Conservation (phyloP, 129 eudicot genomes). For the Centella asiatica region DNA sequence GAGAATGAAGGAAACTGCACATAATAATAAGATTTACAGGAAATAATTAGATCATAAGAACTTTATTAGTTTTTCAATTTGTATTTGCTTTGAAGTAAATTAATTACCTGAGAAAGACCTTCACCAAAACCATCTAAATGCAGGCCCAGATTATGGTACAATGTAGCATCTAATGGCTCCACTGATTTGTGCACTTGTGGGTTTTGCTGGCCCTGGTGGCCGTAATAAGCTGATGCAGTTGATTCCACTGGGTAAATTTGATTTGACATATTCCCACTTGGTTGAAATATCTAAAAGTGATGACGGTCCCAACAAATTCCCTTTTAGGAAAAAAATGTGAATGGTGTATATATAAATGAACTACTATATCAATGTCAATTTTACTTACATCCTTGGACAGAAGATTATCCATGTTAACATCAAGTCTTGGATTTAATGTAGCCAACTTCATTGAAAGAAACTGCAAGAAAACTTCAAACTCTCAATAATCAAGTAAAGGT, state of each 20-base stretch:
- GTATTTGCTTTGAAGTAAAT: not conserved
- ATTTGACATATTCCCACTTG: slow-evolving; percentile 40
- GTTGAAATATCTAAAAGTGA: slow-evolving; percentile 42
- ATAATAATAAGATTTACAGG: not conserved
- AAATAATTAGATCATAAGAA: not conserved
- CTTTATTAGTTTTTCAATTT: no score
- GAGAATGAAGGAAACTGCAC: slow-evolving; percentile 50
- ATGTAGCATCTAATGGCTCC: slow-evolving; percentile 42
- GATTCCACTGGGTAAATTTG: slow-evolving; percentile 55
- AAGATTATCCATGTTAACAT: slow-evolving; percentile 43
- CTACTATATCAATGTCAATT: not conserved
- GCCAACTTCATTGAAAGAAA: slow-evolving; percentile 89
- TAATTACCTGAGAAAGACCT: slow-evolving; percentile 52
- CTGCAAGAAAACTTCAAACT: slow-evolving; percentile 26
- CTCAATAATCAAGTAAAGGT: not conserved
- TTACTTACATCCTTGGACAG: slow-evolving; percentile 69
- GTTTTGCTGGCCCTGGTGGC: slow-evolving; percentile 37
- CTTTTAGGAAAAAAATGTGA: not conserved
- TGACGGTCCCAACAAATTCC: slow-evolving; percentile 13
- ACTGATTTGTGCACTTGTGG: slow-evolving; percentile 30
- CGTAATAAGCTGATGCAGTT: slow-evolving; percentile 41
- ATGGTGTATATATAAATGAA: not conserved
- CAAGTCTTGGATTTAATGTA: slow-evolving; percentile 64
- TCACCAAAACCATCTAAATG: slow-evolving; percentile 54
- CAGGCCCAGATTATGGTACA: slow-evolving; percentile 22